A percentile compares a stretch with the other conserved stretches of the same genome.
Evolutionary conservation across 768 basidiomycete genomes (phyloP).

Genomic region (Termitomyces bulborhizus): DNA sequence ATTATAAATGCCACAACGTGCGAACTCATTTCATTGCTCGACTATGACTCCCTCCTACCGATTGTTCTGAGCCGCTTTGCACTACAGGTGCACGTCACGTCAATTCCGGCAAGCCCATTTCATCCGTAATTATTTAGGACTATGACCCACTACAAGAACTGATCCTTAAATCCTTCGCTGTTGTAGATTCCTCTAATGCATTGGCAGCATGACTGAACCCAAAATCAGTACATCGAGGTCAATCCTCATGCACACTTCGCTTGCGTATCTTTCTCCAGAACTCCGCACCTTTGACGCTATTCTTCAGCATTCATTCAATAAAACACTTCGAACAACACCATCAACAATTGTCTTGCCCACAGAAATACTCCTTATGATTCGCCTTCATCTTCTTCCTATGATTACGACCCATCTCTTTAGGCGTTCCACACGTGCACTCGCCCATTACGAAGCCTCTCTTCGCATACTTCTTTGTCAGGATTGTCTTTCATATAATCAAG

Average conservation of each 20-base stretch:
- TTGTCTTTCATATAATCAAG: constrained; percentile 44
- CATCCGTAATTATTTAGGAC: constrained; percentile 9
- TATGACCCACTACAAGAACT: constrained; percentile 6
- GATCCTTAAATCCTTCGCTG: constrained; percentile 5
- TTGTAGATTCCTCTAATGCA: background rate
- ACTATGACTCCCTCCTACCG: constrained; percentile 10
- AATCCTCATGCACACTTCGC: constrained; percentile 45
- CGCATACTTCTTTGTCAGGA: constrained; percentile 40
- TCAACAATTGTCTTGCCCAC: constrained; percentile 30
- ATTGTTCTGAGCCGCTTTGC: constrained; percentile 15
- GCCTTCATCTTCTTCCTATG: constrained; percentile 36
- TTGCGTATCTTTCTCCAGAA: constrained; percentile 42
- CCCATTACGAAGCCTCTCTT: constrained; percentile 32
- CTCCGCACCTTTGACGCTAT: constrained; percentile 36
- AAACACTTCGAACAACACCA: constrained; percentile 9
- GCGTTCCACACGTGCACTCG: constrained; percentile 36
- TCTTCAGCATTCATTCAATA: constrained; percentile 18
- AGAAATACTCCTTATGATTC: constrained; percentile 49
- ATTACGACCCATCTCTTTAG: constrained; percentile 35
- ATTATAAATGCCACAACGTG: constrained; percentile 14
- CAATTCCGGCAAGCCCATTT: constrained; percentile 19
- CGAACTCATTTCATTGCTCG: constrained; percentile 12
- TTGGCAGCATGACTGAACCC: constrained; percentile 15
- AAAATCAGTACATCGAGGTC: constrained; percentile 32
- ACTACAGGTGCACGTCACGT: constrained; percentile 33